phyloP scores from a whole-genome alignment of 257 asterid genomes.

The Craterostigma plantagineum region DNA sequence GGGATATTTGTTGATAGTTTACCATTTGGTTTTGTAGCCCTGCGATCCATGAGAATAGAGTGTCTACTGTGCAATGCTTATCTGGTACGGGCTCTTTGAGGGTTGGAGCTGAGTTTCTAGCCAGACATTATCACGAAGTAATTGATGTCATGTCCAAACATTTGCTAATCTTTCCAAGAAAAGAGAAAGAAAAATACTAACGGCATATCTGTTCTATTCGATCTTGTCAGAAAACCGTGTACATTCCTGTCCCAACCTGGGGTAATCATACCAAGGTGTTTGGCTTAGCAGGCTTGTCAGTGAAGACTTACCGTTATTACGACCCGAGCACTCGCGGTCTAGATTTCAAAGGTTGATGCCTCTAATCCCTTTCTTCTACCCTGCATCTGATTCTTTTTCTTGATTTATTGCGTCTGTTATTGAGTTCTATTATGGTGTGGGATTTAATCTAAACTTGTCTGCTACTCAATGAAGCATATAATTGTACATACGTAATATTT shows the following conservation, averaged over 20 bases:
- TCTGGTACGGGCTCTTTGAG: conserved; percentile 86
- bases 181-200: conserved; percentile 3
- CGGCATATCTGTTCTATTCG: conserved; percentile 14
- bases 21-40: conserved; percentile 23
- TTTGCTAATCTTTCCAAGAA: not conserved
- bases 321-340: conserved; percentile 60
- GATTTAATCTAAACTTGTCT: too few relatives aligned
- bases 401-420: not conserved
- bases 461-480: not conserved
- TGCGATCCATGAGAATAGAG: conserved; percentile 52
- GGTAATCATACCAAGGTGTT: conserved; percentile 79
- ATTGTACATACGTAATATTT: too few relatives aligned
- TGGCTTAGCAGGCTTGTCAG: conserved; percentile 54
- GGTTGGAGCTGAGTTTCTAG: conserved; percentile 74
- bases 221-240: conserved; percentile 34
- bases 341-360: conserved; percentile 42
- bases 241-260: conserved; percentile 81
- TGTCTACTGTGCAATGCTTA: conserved; percentile 60
- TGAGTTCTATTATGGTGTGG: too few relatives aligned
- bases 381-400: not conserved
- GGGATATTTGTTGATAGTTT: too few relatives aligned
- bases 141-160: conserved; percentile 4
- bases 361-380: not conserved
- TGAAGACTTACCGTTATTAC: conserved; percentile 53
- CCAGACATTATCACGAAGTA: conserved; percentile 60